phyloP scores from a whole-genome alignment of 495 filamentous ascomycete genomes.

The Penicillium lividum region DNA sequence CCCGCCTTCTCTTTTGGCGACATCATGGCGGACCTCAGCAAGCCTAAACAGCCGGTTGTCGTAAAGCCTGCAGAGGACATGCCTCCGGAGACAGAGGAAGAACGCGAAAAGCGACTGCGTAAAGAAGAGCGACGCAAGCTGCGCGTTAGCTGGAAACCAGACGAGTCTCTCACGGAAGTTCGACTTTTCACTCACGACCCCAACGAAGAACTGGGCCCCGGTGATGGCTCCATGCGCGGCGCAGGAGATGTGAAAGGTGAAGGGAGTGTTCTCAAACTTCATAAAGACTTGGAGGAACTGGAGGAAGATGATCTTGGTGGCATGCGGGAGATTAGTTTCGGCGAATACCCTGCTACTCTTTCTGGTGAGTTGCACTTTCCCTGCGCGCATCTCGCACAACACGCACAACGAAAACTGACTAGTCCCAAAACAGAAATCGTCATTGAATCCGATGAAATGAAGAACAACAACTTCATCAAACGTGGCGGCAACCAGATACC shows the following conservation, averaged over 20 bases:
- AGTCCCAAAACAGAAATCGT: constrained; percentile 49
- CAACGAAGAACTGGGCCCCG: constrained; percentile 75
- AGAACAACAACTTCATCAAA: constrained; percentile 54
- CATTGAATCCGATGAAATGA: constrained; percentile 53
- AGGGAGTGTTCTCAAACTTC: constrained; percentile 78
- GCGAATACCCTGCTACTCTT: constrained; percentile 43
- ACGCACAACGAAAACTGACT: constrained; percentile 15
- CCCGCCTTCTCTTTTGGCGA: constrained; percentile 57
- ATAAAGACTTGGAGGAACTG: constrained; percentile 58
- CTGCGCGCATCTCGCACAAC: too few relatives aligned
- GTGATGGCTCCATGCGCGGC: constrained; percentile 65
- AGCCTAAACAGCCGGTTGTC: constrained; percentile 59
- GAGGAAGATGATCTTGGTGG: constrained; percentile 69
- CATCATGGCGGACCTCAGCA: constrained; percentile 65
- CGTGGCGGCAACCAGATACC: constrained; percentile 62
- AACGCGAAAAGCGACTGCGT: constrained; percentile 69
- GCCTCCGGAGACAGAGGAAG: constrained; percentile 73
- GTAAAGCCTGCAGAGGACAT: constrained; percentile 52
- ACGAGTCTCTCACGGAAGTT: constrained; percentile 69
- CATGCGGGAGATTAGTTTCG: constrained; percentile 46
- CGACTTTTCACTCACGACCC: constrained; percentile 76
- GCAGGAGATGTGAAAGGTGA: constrained; percentile 72
- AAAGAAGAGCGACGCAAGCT: constrained; percentile 76
- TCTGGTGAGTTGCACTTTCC: constrained; percentile 33
- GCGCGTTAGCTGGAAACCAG: constrained; percentile 70